Conservation (phyloP, 2,329 filamentous ascomycete genomes). For the Fonsecaea pugnacius region DNA sequence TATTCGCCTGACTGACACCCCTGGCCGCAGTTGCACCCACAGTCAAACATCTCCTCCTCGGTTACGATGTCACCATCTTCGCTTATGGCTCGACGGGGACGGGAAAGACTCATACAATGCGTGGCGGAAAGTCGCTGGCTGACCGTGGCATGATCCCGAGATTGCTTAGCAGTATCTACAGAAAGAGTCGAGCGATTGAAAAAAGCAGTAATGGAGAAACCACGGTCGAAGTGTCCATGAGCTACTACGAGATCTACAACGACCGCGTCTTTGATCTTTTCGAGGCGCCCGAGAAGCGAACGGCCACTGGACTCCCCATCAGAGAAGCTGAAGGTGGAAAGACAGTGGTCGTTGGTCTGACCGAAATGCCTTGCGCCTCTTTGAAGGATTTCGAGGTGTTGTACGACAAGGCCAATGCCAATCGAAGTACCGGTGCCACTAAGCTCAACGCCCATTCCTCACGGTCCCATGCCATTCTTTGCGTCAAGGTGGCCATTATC, state of each 20-base stretch:
- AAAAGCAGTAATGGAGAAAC: constrained; percentile 76
- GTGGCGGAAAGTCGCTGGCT: constrained; percentile 81
- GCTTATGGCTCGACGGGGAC: constrained; percentile 93
- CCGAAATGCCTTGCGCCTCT: constrained; percentile 78
- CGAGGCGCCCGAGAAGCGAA: constrained; percentile 84
- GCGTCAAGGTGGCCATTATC: constrained; percentile 82
- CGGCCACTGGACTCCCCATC: constrained; percentile 76
- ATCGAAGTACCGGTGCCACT: constrained; percentile 84
- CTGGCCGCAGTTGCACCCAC: constrained; percentile 75
- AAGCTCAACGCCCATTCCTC: constrained; percentile 91
- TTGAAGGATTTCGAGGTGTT: constrained; percentile 87
- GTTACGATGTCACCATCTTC: constrained; percentile 85
- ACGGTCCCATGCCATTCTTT: constrained; percentile 85
- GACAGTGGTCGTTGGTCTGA: constrained; percentile 83
- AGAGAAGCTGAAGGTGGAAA: constrained; percentile 79
- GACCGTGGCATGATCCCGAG: constrained; percentile 88
- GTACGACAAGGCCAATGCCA: constrained; percentile 90
- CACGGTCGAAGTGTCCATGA: constrained; percentile 73
- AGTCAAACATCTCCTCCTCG: constrained; percentile 88
- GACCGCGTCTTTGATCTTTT: constrained; percentile 93
- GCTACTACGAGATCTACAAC: constrained; percentile 97
- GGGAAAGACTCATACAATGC: constrained; percentile 95
- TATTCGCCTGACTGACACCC: constrained; percentile 7
- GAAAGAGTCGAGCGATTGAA: constrained; percentile 79
- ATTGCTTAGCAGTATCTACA: constrained; percentile 81